Evolutionary conservation across 2,329 filamentous ascomycete species (phyloP).

Genomic region (Blastomyces percursus): DNA sequence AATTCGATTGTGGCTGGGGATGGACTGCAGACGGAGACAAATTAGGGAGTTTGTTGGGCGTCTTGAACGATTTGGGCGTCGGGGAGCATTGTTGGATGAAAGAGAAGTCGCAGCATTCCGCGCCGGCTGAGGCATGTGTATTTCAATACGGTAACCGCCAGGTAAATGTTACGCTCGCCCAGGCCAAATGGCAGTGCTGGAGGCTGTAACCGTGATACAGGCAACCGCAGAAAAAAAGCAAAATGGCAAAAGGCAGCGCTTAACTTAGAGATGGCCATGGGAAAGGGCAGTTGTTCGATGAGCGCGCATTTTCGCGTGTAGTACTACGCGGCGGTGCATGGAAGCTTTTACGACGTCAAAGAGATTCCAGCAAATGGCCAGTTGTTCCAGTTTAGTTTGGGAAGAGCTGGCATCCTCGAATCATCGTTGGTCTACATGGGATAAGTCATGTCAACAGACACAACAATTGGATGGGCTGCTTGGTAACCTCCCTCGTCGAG

Average conservation of each 20-base stretch:
- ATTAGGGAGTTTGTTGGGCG: not conserved
- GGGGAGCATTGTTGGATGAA: not conserved
- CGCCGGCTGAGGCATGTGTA: not conserved
- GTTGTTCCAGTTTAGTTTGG: not conserved
- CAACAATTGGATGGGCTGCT: not conserved
- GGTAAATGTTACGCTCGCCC: not conserved
- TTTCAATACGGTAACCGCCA: not conserved
- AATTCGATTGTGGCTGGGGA: not conserved
- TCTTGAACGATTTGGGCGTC: not conserved
- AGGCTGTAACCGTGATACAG: not conserved
- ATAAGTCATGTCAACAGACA: not conserved
- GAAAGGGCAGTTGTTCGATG: not conserved
- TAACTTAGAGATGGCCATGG: not conserved
- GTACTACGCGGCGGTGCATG: not conserved
- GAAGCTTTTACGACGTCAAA: not conserved
- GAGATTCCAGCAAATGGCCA: not conserved
- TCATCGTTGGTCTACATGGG: slow-evolving; percentile 1
- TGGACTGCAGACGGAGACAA: not conserved
- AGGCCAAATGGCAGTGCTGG: not conserved
- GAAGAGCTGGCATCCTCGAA: not conserved
- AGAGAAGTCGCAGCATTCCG: not conserved
- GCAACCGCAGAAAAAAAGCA: slow-evolving; percentile 7
- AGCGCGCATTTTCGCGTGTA: not conserved
- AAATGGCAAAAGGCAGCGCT: slow-evolving; percentile 5
- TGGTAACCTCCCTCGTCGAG: not conserved